Evolutionary conservation across 2,329 filamentous ascomycete species (phyloP).

Genomic region (Fusarium drepaniforme): DNA sequence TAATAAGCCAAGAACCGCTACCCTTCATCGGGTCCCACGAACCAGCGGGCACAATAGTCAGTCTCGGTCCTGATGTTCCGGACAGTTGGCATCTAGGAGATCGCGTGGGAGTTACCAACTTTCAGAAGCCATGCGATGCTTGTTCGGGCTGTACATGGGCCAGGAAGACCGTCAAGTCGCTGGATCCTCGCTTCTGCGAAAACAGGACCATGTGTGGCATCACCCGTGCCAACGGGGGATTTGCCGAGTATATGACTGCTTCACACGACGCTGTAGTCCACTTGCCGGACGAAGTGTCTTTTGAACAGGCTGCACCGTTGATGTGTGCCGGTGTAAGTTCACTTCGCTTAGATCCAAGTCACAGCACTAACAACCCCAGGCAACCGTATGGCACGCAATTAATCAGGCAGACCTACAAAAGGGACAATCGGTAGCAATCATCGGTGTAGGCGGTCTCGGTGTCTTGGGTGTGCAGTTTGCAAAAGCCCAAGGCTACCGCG

Average conservation of each 20-base stretch:
- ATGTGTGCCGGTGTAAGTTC: slow-evolving; percentile 32
- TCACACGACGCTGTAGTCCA: slow-evolving; percentile 25
- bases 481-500: slow-evolving; percentile 43
- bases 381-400: slow-evolving; percentile 36
- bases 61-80: slow-evolving; percentile 22
- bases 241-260: slow-evolving; percentile 34
- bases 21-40: slow-evolving; percentile 39
- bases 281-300: slow-evolving; percentile 23
- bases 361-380: slow-evolving; percentile 7
- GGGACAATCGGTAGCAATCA: slow-evolving; percentile 22
- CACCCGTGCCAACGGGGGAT: slow-evolving; percentile 20
- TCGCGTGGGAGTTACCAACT: slow-evolving; percentile 34
- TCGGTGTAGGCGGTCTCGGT: slow-evolving; percentile 44
- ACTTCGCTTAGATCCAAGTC: background rate
- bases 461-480: slow-evolving; percentile 44
- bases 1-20: slow-evolving; percentile 27
- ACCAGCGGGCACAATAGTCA: slow-evolving; percentile 36
- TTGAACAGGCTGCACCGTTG: slow-evolving; percentile 34
- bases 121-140: slow-evolving; percentile 27
- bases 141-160: slow-evolving; percentile 34
- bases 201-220: slow-evolving; percentile 35
- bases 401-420: slow-evolving; percentile 13
- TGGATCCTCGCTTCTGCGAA: slow-evolving; percentile 33
- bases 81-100: slow-evolving; percentile 26
- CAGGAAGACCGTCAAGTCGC: slow-evolving; percentile 7